A percentile compares a stretch with the other conserved stretches of the same genome.
Evolutionary conservation across 1,284 basidiomycete genomes (phyloP).

Genomic region (Mixia osmundae): DNA sequence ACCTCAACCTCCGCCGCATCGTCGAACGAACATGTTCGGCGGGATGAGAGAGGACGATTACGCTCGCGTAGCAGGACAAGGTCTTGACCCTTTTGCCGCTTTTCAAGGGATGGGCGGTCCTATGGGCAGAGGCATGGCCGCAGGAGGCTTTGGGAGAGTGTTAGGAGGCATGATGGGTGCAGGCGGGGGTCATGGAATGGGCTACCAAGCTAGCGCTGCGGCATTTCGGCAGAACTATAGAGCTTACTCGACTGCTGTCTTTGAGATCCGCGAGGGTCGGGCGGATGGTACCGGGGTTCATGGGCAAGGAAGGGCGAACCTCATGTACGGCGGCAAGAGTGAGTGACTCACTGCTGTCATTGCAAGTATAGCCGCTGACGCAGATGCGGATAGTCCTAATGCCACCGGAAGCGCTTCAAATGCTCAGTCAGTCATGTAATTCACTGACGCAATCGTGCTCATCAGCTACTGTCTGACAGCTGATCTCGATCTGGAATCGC

Average conservation of each 20-base stretch:
- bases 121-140: slow-evolving; percentile 1
- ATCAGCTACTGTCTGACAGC: slow-evolving; percentile 23
- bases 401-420: slow-evolving; percentile 82
- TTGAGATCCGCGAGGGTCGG: slow-evolving; percentile 18
- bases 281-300: slow-evolving; percentile 36
- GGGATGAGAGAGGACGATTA: neutral
- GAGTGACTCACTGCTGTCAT: slow-evolving; percentile 20
- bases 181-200: slow-evolving; percentile 4
- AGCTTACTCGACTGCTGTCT: slow-evolving; percentile 19
- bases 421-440: slow-evolving; percentile 33
- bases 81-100: neutral
- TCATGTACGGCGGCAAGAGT: slow-evolving; percentile 96
- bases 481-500: slow-evolving; percentile 65
- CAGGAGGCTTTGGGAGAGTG: neutral
- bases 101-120: neutral
- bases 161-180: slow-evolving; percentile 7
- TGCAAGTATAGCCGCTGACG: neutral
- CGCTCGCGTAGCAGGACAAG: neutral
- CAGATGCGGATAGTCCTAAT: slow-evolving; percentile 48
- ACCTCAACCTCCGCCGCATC: neutral
- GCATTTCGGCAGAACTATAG: slow-evolving; percentile 59
- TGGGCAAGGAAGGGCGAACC: slow-evolving; percentile 56
- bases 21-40: neutral
- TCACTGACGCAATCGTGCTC: neutral
- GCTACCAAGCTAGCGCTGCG: slow-evolving; percentile 29